phyloP scores from a whole-genome alignment of 78 protist genomes.

The Dictyostelium intermedium region DNA sequence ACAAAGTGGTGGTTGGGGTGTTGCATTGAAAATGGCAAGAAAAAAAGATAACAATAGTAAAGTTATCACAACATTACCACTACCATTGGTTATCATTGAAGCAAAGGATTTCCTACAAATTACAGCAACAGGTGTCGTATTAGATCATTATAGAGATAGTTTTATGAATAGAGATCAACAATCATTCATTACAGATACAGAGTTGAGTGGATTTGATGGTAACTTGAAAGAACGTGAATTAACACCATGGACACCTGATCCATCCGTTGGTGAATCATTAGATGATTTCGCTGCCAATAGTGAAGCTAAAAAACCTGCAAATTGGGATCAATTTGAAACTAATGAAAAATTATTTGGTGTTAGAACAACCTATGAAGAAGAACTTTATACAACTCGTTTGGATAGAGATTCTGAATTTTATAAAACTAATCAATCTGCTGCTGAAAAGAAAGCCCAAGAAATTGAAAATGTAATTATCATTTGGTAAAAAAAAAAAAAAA shows the following conservation, averaged over 20 bases:
- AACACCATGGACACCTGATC: constrained; percentile 44
- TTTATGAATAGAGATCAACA: not conserved
- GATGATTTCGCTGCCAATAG: not conserved
- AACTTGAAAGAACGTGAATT: constrained; percentile 63
- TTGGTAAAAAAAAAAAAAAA: not conserved
- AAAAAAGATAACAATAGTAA: constrained; percentile 12
- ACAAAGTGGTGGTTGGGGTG: constrained; percentile 30
- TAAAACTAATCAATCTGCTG: not conserved
- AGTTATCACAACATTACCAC: constrained; percentile 30
- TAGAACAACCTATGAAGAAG: constrained; percentile 66
- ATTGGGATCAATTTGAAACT: constrained; percentile 88
- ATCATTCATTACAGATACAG: constrained; percentile 69
- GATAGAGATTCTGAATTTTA: constrained; percentile 38
- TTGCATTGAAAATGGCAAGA: constrained; percentile 69
- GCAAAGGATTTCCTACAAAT: constrained; percentile 53
- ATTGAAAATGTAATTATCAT: constrained; percentile 71
- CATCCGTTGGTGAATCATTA: not conserved
- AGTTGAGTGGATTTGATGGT: constrained; percentile 74
- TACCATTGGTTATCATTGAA: constrained; percentile 41
- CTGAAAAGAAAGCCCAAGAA: constrained; percentile 75
- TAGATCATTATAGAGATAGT: not conserved
- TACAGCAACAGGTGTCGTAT: constrained; percentile 69
- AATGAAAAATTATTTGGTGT: constrained; percentile 75
- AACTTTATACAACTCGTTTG: constrained; percentile 78
- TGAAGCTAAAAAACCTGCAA: not conserved